Conservation (phyloP, 2,329 filamentous ascomycete genomes). For the Diaporthe citrichinensis region DNA sequence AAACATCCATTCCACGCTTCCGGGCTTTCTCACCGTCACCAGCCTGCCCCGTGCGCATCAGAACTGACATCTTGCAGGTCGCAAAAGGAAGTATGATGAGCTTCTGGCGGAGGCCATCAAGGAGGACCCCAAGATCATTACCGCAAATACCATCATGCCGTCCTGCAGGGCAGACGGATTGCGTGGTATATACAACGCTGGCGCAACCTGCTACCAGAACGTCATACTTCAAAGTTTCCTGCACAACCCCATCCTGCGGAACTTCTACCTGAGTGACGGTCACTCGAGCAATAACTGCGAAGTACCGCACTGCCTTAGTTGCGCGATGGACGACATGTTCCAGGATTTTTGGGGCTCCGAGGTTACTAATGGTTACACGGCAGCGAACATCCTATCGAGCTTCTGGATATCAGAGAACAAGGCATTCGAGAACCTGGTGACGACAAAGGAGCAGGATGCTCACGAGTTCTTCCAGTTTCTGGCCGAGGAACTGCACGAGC, state of each 20-base stretch:
- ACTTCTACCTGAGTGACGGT: slow-evolving; percentile 92
- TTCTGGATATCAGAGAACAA: slow-evolving; percentile 89
- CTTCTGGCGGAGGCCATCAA: slow-evolving; percentile 74
- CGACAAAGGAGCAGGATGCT: slow-evolving; percentile 95
- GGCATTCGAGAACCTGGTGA: slow-evolving; percentile 81
- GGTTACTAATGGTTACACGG: slow-evolving; percentile 90
- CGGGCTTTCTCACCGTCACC: not conserved
- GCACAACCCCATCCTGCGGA: slow-evolving; percentile 91
- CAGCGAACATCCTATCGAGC: slow-evolving; percentile 88
- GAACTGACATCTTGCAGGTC: slow-evolving; percentile 57
- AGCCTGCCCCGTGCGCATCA: not conserved
- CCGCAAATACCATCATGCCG: slow-evolving; percentile 81
- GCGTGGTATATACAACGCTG: slow-evolving; percentile 95
- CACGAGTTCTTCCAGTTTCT: slow-evolving; percentile 98
- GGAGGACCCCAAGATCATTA: slow-evolving; percentile 83
- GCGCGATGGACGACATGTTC: slow-evolving; percentile 81
- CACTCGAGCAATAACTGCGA: slow-evolving; percentile 84
- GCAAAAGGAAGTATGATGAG: slow-evolving; percentile 84
- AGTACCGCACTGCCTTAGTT: slow-evolving; percentile 74
- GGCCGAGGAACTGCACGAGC: slow-evolving; percentile 89
- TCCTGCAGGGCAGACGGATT: slow-evolving; percentile 90
- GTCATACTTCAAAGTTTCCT: slow-evolving; percentile 94
- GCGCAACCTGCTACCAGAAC: slow-evolving; percentile 98
- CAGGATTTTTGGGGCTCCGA: slow-evolving; percentile 80
- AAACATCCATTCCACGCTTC: too few relatives aligned